Percentiles rank a stretch among this genome's conserved stretches.
Conservation (phyloP, 192 early-diverging fungal species). For the Coemansia sp. region DNA sequence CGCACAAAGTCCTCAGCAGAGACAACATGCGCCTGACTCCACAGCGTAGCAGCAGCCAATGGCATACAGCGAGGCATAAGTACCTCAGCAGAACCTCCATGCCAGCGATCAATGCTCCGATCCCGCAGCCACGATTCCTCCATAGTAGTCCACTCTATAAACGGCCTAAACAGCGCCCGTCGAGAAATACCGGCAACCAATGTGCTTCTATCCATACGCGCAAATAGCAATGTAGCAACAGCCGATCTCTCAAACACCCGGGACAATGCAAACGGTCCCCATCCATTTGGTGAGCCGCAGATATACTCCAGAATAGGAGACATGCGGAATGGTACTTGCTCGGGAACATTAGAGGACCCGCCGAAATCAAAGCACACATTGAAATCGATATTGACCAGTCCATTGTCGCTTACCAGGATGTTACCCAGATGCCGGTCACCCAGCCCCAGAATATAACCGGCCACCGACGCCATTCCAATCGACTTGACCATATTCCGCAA, state of each 20-base stretch:
- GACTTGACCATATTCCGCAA: slow-evolving; percentile 26
- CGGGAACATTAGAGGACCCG: slow-evolving; percentile 63
- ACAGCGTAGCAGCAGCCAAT: background rate
- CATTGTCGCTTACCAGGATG: slow-evolving; percentile 61
- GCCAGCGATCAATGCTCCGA: background rate
- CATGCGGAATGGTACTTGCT: slow-evolving; percentile 78
- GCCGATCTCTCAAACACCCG: slow-evolving; percentile 24
- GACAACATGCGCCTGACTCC: background rate
- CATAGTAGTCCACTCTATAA: slow-evolving; percentile 40
- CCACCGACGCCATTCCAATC: slow-evolving; percentile 61
- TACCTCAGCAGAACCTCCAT: no score
- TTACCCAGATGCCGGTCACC: slow-evolving; percentile 82
- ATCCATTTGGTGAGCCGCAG: slow-evolving; percentile 18
- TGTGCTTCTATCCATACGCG: slow-evolving; percentile 35
- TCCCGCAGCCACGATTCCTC: slow-evolving; percentile 31
- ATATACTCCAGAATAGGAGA: slow-evolving; percentile 58
- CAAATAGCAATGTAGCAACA: slow-evolving; percentile 20
- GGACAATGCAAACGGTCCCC: slow-evolving; percentile 27
- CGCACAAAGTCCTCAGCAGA: slow-evolving; percentile 17
- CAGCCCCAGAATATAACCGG: slow-evolving; percentile 70
- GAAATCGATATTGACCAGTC: slow-evolving; percentile 76
- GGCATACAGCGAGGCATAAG: background rate
- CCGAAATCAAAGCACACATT: slow-evolving; percentile 81
- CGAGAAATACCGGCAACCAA: slow-evolving; percentile 27
- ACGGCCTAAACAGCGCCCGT: slow-evolving; percentile 32